Evolutionary conservation across 1,139 yeast genomes (phyloP).

Genomic region (Taphrina sp.): DNA sequence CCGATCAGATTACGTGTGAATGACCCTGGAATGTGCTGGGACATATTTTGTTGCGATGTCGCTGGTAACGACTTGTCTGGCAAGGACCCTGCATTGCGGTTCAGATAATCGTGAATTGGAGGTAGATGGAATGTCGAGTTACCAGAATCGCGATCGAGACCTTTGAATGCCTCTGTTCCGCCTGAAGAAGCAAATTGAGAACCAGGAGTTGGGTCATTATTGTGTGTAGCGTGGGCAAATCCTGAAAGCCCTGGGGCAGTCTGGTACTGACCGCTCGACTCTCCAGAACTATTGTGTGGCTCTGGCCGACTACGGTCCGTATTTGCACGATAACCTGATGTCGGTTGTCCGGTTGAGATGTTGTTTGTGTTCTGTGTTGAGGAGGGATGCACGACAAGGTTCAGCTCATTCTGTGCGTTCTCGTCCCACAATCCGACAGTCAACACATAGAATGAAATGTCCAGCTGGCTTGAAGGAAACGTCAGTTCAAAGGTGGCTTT

Average conservation of each 20-base stretch:
- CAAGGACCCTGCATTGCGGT: too few relatives aligned
- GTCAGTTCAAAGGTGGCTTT: too few relatives aligned
- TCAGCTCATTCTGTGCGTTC: slow-evolving; percentile 45
- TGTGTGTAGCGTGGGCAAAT: background rate
- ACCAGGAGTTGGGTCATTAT: too few relatives aligned
- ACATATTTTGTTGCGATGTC: background rate
- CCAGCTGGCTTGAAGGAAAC: slow-evolving; percentile 40
- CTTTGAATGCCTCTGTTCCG: too few relatives aligned
- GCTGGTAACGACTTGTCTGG: too few relatives aligned
- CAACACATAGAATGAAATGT: slow-evolving; percentile 44
- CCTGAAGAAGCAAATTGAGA: too few relatives aligned
- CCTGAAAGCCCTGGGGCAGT: background rate
- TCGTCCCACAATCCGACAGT: slow-evolving; percentile 47
- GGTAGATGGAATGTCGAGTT: too few relatives aligned
- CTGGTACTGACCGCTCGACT: background rate
- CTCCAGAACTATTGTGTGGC: background rate
- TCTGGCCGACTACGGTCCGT: background rate
- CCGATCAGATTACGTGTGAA: slow-evolving; percentile 50
- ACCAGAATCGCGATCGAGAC: too few relatives aligned
- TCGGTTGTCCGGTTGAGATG: background rate
- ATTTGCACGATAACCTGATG: background rate
- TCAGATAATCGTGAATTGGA: too few relatives aligned
- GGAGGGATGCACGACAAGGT: slow-evolving; percentile 39
- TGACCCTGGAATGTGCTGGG: slow-evolving; percentile 7
- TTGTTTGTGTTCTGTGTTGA: background rate